Evolutionary conservation across 1,284 basidiomycete genomes (phyloP), one percentile per base, ranked within the genome.

Genomic region (Lentinus polychrous): DNA sequence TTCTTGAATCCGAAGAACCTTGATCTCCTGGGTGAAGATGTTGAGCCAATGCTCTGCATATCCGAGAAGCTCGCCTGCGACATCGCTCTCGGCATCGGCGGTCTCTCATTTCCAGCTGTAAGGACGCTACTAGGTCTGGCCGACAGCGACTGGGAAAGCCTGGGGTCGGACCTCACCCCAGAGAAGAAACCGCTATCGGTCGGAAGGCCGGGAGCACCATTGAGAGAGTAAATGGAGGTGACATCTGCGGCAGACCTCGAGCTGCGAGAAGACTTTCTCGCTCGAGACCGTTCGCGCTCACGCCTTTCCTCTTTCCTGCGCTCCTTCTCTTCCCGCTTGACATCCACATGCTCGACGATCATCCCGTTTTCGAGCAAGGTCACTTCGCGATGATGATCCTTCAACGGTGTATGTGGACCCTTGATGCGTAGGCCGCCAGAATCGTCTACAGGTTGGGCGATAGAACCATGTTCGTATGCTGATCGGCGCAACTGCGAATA

Each of bases 1-100:
- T 89, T 88, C 66, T 78, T 83, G 61, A 88, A 81, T 2, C 86
- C 87, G 61, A 94, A 91, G 73, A 94, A 90, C 52, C 86, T 81
- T 4, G 85, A 75, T 54, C 85, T 74, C 60, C 86, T 68, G 52
- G 86, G 76, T 46, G 87, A 86, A 45, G 65, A 57, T 33, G 72
- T 65, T 41, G 82, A 79, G 50, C 81, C 73, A 55, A 86, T 62
- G 66, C 82, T 87, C 55, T 86, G 82, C 43, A 82, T 74, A 64
- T 89, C 86, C 3, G 84, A 84, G 65, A 88, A 83, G 1, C 86
- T 88, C 39, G 81, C 80, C 56, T 86, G 84, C 7, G 85, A 88
- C 60, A 83, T 79, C 0, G 81, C 77, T 36, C 80, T 74, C 14
- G 81, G 76, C 39, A 84, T 57, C 43, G 78, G 76, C 22, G 80